phyloP scores from a whole-genome alignment of 306 rosid species.

The Ammopiptanthus mongolicus region DNA sequence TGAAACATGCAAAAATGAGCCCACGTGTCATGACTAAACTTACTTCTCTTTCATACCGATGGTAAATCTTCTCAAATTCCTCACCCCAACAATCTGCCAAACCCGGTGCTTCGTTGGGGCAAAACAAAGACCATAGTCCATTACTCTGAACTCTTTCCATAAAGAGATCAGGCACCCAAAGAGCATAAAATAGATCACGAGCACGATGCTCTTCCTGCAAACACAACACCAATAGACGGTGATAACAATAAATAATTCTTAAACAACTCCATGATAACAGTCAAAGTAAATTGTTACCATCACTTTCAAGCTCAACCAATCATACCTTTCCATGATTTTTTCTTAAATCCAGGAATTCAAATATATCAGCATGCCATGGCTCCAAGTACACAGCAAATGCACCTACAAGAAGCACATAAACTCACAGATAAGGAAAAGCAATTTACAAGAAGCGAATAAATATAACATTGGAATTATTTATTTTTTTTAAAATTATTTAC shows the following conservation, averaged over 20 bases:
- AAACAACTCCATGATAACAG: no score
- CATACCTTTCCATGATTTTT: no score
- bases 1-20: neutral
- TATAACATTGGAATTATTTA: neutral
- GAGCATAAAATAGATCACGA: conserved; percentile 91
- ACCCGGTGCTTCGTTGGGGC: conserved; percentile 83
- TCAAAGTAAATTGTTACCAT: no score
- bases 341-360: no score
- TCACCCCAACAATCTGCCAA: conserved; percentile 98
- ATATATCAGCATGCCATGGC: no score
- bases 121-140: conserved; percentile 83
- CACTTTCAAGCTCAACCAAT: no score
- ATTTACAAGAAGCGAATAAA: no score
- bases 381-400: no score
- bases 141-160: conserved; percentile 87
- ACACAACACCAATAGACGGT: neutral
- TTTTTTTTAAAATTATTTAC: conserved; percentile 11
- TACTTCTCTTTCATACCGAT: conserved; percentile 63
- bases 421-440: no score
- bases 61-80: conserved; percentile 68
- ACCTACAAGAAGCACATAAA: no score
- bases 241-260: no score
- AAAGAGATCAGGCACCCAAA: conserved; percentile 94
- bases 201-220: conserved; percentile 93
- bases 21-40: neutral